Conservation (phyloP, 2,329 filamentous ascomycete species). For the Eutypa lata region DNA sequence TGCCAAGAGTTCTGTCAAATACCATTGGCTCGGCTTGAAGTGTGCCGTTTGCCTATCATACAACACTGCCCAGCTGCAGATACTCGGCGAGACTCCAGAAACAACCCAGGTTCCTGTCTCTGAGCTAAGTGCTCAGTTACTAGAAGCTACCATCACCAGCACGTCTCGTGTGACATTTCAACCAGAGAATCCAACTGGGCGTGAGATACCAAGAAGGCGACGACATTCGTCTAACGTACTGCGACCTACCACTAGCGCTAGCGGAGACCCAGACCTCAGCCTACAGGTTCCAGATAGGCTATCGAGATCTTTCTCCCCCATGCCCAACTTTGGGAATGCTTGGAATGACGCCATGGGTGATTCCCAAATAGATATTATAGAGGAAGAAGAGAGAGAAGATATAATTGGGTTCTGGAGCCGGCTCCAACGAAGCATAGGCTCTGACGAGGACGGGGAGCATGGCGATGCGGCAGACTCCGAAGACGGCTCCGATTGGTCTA, state of each 20-base stretch:
- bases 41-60: constrained; percentile 72
- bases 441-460: constrained; percentile 34
- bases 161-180: constrained; percentile 7
- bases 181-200: constrained; percentile 11
- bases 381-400: constrained; percentile 51
- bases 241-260: constrained; percentile 7
- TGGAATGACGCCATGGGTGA: constrained; percentile 18
- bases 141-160: constrained; percentile 11
- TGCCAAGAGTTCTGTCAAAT: constrained; percentile 78
- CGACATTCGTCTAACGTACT: constrained; percentile 30
- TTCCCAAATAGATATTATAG: constrained; percentile 24
- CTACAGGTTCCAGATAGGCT: constrained; percentile 35
- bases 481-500: constrained; percentile 24
- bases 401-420: constrained; percentile 58
- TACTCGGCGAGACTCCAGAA: constrained; percentile 43
- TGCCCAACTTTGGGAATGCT: constrained; percentile 18
- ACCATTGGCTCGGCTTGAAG: constrained; percentile 93
- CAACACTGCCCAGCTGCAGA: constrained; percentile 64
- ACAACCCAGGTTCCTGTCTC: constrained; percentile 13
- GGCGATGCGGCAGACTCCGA: constrained; percentile 20
- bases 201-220: constrained; percentile 24
- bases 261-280: constrained; percentile 11
- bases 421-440: constrained; percentile 35
- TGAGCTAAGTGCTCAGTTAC: constrained; percentile 14
- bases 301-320: constrained; percentile 44